Evolutionary conservation across 163 green algal genomes (phyloP).

Genomic region (Scenedesmus sp.): DNA sequence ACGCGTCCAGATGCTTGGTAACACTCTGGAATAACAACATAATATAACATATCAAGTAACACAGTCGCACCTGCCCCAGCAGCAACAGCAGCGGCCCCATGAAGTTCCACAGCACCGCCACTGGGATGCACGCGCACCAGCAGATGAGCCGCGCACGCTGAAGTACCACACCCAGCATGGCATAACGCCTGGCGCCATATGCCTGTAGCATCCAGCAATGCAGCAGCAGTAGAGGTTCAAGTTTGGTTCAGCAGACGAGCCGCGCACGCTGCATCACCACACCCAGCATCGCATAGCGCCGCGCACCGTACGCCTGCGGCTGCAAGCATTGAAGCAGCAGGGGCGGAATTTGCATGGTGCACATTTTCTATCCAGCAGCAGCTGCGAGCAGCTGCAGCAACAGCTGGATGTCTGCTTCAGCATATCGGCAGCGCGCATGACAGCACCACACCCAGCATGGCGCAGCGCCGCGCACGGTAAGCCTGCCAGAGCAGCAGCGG

Average conservation of each 20-base stretch:
- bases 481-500: conserved; percentile 15
- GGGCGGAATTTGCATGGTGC: too few species aligned
- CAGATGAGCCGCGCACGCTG: conserved; percentile 70
- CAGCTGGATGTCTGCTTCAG: too few species aligned
- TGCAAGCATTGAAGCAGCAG: too few species aligned
- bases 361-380: not conserved
- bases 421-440: conserved; percentile 59
- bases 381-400: conserved; percentile 55
- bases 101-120: conserved; percentile 58
- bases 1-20: too few species aligned
- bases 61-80: conserved; percentile 43
- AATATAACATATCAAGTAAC: conserved; percentile 36
- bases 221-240: too few species aligned
- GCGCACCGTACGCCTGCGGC: conserved; percentile 43
- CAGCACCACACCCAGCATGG: conserved; percentile 58
- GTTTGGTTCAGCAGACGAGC: conserved; percentile 26
- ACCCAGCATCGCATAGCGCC: conserved; percentile 47
- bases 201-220: not conserved
- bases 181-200: conserved; percentile 36
- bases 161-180: conserved; percentile 62
- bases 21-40: not conserved
- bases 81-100: conserved; percentile 52
- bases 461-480: conserved; percentile 37
- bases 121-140: conserved; percentile 59
- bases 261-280: conserved; percentile 65